Percentiles rank a stretch among this genome's conserved stretches.
These are phyloP conservation scores for Xanthoconium stramineum DNA, from an alignment of 768 basidiomycete species.

Conservation along the genomic window DNA sequence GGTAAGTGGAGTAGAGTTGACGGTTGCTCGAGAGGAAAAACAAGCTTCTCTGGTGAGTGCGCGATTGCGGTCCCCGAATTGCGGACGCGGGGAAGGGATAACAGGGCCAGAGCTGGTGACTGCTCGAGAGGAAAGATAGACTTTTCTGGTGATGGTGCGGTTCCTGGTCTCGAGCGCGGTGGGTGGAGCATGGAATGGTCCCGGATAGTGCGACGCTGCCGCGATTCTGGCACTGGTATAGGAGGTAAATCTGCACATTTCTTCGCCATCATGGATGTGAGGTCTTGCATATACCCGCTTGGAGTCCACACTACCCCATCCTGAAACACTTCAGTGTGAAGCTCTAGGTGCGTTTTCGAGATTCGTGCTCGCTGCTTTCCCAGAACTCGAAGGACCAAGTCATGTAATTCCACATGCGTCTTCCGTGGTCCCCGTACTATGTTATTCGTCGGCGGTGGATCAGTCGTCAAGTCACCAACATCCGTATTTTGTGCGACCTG, in stretches of 20 bases:
- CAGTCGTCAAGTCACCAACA: background rate
- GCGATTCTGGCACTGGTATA: background rate
- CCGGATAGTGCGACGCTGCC: background rate
- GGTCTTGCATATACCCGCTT: conserved; percentile 23
- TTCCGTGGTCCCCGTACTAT: conserved; percentile 12
- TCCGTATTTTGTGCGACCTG: background rate
- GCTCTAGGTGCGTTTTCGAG: conserved; percentile 35
- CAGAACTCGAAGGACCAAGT: conserved; percentile 6
- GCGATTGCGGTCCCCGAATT: background rate
- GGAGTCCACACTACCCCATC: conserved; percentile 28
- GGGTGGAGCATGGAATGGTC: background rate
- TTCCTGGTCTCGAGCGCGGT: conserved; percentile 20
- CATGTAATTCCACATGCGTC: conserved; percentile 23
- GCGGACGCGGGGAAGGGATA: no score
- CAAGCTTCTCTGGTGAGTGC: conserved; percentile 2
- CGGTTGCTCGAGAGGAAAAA: conserved; percentile 7
- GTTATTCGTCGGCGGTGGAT: background rate
- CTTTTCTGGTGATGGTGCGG: conserved; percentile 4
- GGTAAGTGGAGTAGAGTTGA: conserved; percentile 4
- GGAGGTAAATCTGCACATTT: background rate
- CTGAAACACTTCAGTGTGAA: conserved; percentile 34
- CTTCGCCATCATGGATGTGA: conserved; percentile 3
- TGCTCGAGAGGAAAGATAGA: conserved; percentile 5
- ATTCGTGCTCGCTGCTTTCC: conserved; percentile 7
- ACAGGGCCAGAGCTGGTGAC: background rate